phyloP scores from a whole-genome alignment of 2,329 filamentous ascomycete species.

The Beauveria caledonica region DNA sequence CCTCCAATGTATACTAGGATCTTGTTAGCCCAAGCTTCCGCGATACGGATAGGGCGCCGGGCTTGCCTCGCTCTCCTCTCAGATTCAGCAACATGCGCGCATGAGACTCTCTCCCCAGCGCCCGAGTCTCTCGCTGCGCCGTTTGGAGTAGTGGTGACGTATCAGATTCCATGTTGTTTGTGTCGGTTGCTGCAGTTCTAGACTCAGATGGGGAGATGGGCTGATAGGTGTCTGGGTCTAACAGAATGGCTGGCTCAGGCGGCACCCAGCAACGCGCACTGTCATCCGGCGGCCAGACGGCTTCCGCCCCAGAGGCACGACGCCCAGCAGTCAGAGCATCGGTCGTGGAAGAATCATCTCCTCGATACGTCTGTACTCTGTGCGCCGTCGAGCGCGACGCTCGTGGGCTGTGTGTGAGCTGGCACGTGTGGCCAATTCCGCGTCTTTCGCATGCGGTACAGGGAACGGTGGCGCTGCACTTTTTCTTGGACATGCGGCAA shows the following conservation, averaged over 20 bases:
- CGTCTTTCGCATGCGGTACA: constrained; percentile 39
- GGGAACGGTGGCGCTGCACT: constrained; percentile 40
- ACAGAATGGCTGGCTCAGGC: background rate
- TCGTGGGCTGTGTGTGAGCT: constrained; percentile 5
- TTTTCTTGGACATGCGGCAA: constrained; percentile 42
- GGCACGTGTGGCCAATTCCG: constrained; percentile 23
- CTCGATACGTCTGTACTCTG: background rate
- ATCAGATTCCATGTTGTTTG: background rate
- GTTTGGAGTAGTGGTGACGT: background rate
- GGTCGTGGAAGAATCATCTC: background rate
- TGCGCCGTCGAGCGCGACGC: background rate
- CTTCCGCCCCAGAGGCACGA: background rate
- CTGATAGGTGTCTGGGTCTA: background rate
- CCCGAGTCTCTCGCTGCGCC: background rate
- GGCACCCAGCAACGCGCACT: background rate
- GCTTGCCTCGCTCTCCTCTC: constrained; percentile 36
- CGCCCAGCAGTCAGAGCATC: background rate
- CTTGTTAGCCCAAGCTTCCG: background rate
- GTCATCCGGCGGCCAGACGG: background rate
- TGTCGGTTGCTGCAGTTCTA: constrained; percentile 3
- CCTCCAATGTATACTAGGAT: constrained; percentile 38
- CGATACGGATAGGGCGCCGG: too few relatives aligned
- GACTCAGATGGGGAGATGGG: constrained; percentile 13
- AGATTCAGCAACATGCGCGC: constrained; percentile 35
- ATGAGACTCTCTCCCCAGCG: constrained; percentile 12